Conservation (phyloP, 371 early-diverging fungal genomes). For the Batkoa obscura region DNA sequence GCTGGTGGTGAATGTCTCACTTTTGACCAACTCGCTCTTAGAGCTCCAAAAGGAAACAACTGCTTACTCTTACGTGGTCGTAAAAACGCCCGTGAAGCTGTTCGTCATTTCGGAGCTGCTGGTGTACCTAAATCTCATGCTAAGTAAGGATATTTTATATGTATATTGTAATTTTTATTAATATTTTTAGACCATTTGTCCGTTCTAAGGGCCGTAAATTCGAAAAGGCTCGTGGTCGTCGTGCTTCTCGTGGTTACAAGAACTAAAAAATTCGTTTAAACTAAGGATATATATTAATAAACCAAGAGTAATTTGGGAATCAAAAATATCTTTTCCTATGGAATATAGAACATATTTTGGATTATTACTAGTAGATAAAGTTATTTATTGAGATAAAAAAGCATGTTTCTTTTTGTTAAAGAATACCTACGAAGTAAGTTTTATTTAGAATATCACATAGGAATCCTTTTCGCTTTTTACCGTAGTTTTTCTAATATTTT, state of each 20-base stretch:
- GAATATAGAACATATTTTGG: no score
- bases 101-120: slow-evolving; percentile 86
- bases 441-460: no score
- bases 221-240: slow-evolving; percentile 96
- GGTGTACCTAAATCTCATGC: slow-evolving; percentile 66
- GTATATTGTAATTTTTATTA: background rate
- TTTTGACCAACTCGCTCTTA: slow-evolving; percentile 94
- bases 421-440: no score
- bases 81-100: slow-evolving; percentile 81
- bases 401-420: no score
- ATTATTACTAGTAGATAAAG: no score
- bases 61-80: slow-evolving; percentile 88
- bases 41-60: slow-evolving; percentile 92
- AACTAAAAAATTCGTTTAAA: no score
- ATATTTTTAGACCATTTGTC: slow-evolving; percentile 69
- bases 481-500: no score
- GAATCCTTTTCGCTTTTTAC: no score
- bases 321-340: no score
- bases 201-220: slow-evolving; percentile 98
- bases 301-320: no score
- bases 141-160: slow-evolving; percentile 24
- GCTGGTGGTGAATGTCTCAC: slow-evolving; percentile 97
- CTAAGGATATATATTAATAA: no score
- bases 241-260: slow-evolving; percentile 90
- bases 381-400: no score